Conservation (phyloP, 2,329 filamentous ascomycete species). For the Fusarium sterilihyphosum region DNA sequence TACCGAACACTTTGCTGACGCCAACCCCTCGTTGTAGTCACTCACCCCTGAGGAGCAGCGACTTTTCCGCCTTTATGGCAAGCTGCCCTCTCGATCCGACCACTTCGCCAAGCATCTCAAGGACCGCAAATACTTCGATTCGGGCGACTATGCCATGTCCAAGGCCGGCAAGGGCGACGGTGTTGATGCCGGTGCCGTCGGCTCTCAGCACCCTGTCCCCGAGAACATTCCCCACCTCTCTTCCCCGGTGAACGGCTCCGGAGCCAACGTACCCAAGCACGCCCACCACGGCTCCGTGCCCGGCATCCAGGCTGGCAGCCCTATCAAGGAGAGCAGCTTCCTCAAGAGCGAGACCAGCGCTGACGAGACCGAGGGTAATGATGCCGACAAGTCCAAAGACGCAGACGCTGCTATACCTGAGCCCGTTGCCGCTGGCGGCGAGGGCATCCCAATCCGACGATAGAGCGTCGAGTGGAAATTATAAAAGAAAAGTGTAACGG, state of each 20-base stretch:
- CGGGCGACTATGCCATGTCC: constrained; percentile 93
- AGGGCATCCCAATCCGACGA: constrained; percentile 72
- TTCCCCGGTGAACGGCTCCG: constrained; percentile 63
- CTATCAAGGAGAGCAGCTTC: constrained; percentile 90
- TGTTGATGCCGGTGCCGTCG: constrained; percentile 91
- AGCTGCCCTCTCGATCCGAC: constrained; percentile 95
- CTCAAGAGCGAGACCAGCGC: constrained; percentile 83
- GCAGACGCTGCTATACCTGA: constrained; percentile 36
- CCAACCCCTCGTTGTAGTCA: constrained; percentile 64
- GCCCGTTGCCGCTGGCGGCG: constrained; percentile 39
- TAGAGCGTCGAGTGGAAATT: constrained; percentile 44
- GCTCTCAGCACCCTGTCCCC: constrained; percentile 92
- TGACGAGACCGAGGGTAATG: constrained; percentile 56
- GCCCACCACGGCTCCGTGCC: constrained; percentile 54
- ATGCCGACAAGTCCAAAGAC: constrained; percentile 54
- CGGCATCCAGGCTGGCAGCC: constrained; percentile 74
- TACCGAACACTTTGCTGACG: constrained; percentile 31
- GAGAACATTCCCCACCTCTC: constrained; percentile 94
- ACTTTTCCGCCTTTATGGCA: constrained; percentile 96
- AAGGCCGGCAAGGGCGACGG: constrained; percentile 97
- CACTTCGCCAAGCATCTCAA: constrained; percentile 98
- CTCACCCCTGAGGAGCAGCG: constrained; percentile 95
- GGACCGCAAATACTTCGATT: constrained; percentile 99
- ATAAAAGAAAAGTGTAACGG: background rate
- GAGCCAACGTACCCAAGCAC: constrained; percentile 49